A percentile compares a stretch with the other conserved stretches of the same genome.
Conservation (phyloP, 179 eudicot species). For the Pouteria campechiana region DNA sequence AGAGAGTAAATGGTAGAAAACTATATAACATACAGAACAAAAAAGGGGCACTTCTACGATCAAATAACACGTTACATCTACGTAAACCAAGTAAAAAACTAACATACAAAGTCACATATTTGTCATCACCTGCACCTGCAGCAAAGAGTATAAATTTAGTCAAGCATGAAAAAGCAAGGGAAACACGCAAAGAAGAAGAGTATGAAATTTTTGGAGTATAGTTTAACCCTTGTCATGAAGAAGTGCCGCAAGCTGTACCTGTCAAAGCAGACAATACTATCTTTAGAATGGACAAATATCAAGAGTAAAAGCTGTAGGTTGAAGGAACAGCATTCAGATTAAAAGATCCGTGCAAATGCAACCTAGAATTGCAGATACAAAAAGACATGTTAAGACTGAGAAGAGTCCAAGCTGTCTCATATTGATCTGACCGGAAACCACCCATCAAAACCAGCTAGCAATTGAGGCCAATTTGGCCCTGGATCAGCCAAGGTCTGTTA, state of each 20-base stretch:
- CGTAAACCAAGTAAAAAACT: too few species aligned
- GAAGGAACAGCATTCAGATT: neutral
- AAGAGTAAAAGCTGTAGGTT: neutral
- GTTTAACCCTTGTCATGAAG: constrained; percentile 95
- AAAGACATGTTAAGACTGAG: neutral
- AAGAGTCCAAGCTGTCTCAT: neutral
- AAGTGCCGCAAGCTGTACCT: constrained; percentile 95
- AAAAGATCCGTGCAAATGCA: constrained; percentile 1
- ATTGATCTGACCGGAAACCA: neutral
- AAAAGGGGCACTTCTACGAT: neutral
- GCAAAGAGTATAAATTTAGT: constrained; percentile 9
- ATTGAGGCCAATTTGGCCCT: too few species aligned
- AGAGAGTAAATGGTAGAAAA: too few species aligned
- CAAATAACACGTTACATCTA: constrained; percentile 1
- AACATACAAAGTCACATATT: constrained; percentile 75
- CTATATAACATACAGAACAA: too few species aligned
- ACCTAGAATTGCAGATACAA: too few species aligned
- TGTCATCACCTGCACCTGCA: constrained; percentile 79
- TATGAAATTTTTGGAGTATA: too few species aligned
- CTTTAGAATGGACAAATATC: neutral
- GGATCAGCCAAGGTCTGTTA: too few species aligned
- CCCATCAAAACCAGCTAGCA: too few species aligned
- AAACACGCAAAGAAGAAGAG: too few species aligned
- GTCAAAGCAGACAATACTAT: constrained; percentile 9
- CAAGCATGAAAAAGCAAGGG: too few species aligned